phyloP scores from a whole-genome alignment of 306 rosid species.

The Hippophae tibetana region DNA sequence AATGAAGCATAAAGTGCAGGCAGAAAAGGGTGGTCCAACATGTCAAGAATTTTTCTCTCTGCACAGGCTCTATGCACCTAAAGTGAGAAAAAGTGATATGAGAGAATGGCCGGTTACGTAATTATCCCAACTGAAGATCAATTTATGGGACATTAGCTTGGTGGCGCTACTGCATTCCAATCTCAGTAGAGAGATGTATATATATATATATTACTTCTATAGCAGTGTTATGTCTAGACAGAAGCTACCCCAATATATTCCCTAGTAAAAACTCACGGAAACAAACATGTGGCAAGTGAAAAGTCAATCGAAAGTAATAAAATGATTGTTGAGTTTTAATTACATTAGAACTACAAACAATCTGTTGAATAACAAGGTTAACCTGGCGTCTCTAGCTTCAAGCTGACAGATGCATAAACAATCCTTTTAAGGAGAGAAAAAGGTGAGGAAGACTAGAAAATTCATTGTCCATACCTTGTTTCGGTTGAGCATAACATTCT shows the following conservation, averaged over 20 bases:
- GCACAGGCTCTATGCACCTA: conserved; percentile 99
- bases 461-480: conserved; percentile 56
- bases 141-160: neutral
- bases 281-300: too few species aligned
- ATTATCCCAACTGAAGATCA: conserved; percentile 6
- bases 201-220: too few species aligned
- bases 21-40: conserved; percentile 96
- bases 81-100: conserved; percentile 17
- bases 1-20: conserved; percentile 94
- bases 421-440: neutral
- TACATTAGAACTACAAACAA: too few species aligned
- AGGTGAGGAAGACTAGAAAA: neutral
- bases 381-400: too few species aligned
- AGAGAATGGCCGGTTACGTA: conserved; percentile 4
- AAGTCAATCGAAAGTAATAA: too few species aligned
- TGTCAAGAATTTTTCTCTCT: conserved; percentile 92
- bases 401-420: neutral
- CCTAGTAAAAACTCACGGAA: too few species aligned
- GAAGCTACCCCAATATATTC: too few species aligned
- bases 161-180: too few species aligned
- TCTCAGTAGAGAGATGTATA: too few species aligned
- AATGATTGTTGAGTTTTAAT: too few species aligned
- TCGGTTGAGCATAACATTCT: conserved; percentile 78
- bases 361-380: too few species aligned
- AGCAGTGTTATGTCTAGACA: too few species aligned